Evolutionary conservation across 2,329 filamentous ascomycete species (phyloP).

Genomic region (Sporothrix curviconia): DNA sequence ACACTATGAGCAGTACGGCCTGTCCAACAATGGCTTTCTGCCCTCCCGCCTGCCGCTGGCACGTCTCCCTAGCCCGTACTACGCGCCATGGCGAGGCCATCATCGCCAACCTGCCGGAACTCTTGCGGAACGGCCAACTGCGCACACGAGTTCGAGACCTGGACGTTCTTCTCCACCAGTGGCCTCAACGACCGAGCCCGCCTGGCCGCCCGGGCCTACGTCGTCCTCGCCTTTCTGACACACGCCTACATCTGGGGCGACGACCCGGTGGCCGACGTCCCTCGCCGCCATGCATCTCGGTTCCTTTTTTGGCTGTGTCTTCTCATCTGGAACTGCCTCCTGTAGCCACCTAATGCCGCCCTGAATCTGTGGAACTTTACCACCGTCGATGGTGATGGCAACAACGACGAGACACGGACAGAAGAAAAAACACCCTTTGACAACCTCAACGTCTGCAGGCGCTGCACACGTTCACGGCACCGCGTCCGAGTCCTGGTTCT

Average conservation of each 20-base stretch:
- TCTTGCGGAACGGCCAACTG: conserved; percentile 59
- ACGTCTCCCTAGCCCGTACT: conserved; percentile 62
- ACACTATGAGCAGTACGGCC: conserved; percentile 23
- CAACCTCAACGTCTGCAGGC: conserved; percentile 63
- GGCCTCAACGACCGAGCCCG: conserved; percentile 55
- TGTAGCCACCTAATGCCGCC: conserved; percentile 82
- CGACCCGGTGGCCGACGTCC: conserved; percentile 63
- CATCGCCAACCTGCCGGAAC: conserved; percentile 57
- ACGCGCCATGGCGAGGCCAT: conserved; percentile 73
- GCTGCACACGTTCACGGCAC: conserved; percentile 84
- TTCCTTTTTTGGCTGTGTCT: conserved; percentile 69
- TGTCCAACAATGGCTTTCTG: conserved; percentile 65
- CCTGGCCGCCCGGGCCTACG: conserved; percentile 81
- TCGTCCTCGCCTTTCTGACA: conserved; percentile 68
- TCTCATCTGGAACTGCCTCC: conserved; percentile 72
- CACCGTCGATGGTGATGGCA: background rate
- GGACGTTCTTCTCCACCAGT: conserved; percentile 62
- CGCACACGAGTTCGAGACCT: conserved; percentile 57
- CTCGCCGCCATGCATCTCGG: conserved; percentile 68
- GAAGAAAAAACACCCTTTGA: conserved; percentile 39
- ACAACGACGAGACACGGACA: background rate
- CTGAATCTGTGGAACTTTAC: conserved; percentile 85
- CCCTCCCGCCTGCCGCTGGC: conserved; percentile 63
- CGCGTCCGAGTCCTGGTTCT: conserved; percentile 90
- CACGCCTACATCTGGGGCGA: conserved; percentile 91